Conservation (phyloP, 768 basidiomycete species). For the Termitomyces sp. region DNA sequence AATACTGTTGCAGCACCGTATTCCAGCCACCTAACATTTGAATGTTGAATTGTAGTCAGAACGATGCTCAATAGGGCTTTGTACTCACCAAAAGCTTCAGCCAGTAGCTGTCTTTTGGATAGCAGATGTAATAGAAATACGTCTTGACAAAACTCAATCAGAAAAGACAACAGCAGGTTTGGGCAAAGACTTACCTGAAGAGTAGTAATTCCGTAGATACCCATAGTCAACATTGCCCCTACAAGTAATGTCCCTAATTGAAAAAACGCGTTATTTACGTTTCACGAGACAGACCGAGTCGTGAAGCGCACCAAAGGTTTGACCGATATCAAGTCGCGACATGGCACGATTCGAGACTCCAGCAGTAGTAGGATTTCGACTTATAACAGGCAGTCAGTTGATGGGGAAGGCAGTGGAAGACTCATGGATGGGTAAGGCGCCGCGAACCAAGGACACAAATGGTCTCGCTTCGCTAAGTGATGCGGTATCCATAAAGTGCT, state of each 20-base stretch:
- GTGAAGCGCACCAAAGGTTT: constrained; percentile 26
- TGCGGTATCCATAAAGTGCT: not conserved
- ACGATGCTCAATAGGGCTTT: not conserved
- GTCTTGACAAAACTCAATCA: constrained; percentile 17
- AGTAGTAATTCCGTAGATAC: constrained; percentile 37
- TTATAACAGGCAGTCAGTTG: not conserved
- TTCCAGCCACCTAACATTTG: constrained; percentile 23
- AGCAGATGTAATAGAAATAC: constrained; percentile 37
- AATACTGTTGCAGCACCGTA: constrained; percentile 21
- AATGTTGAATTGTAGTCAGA: not conserved
- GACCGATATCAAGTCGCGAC: constrained; percentile 13
- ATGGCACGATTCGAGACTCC: not conserved
- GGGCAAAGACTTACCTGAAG: constrained; percentile 26
- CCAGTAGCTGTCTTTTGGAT: constrained; percentile 27
- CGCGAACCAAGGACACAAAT: not conserved
- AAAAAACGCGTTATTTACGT: not conserved
- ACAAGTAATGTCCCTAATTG: constrained; percentile 30
- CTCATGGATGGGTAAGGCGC: constrained; percentile 1
- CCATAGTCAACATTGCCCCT: constrained; percentile 29
- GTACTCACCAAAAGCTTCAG: constrained; percentile 30
- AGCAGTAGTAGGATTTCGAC: not conserved
- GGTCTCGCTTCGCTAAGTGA: not conserved
- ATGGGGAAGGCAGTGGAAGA: not conserved
- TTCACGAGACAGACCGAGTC: not conserved
- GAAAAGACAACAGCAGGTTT: not conserved